A percentile compares a stretch with the other conserved stretches of the same genome.
Conservation (phyloP, 106 monocot species). For the Narthecium ossifragum region DNA sequence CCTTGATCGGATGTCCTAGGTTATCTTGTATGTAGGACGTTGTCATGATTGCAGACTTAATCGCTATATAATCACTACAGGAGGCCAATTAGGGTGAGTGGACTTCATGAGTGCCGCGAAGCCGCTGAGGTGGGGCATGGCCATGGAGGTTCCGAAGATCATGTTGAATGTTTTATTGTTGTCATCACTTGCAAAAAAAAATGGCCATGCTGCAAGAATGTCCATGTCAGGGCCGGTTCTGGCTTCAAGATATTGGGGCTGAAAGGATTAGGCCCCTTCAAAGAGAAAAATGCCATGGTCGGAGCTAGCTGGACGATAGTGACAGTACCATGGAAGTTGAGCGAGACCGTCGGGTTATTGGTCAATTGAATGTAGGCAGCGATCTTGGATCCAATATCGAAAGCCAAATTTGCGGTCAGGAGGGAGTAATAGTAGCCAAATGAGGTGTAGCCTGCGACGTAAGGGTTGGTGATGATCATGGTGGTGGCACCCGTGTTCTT, state of each 20-base stretch:
- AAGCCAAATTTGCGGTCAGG: conserved; percentile 17
- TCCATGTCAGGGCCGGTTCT: conserved; percentile 33
- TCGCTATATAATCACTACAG: too few species aligned
- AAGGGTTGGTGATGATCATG: conserved; percentile 16
- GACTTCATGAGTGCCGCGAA: conserved; percentile 41
- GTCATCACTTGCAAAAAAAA: neutral
- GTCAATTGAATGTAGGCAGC: conserved; percentile 8
- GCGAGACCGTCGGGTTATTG: conserved; percentile 2
- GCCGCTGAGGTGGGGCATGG: conserved; percentile 46
- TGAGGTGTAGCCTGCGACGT: neutral
- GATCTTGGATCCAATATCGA: conserved; percentile 5
- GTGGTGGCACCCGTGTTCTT: conserved; percentile 19
- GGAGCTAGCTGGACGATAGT: conserved; percentile 9
- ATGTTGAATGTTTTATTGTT: too few species aligned
- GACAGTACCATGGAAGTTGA: conserved; percentile 14
- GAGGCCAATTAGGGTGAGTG: conserved; percentile 44
- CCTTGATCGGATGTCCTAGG: conserved; percentile 15
- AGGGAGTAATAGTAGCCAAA: conserved; percentile 18
- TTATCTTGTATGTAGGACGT: conserved; percentile 14
- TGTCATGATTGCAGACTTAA: conserved; percentile 53
- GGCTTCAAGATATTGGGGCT: conserved; percentile 39
- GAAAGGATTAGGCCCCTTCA: conserved; percentile 21
- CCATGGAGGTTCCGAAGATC: conserved; percentile 61
- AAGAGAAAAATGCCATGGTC: conserved; percentile 27
- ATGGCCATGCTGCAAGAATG: conserved; percentile 27